Evolutionary conservation across 2,329 filamentous ascomycete genomes (phyloP), one percentile per base, ranked within the genome.

Genomic region (Monilinia fructigena): DNA sequence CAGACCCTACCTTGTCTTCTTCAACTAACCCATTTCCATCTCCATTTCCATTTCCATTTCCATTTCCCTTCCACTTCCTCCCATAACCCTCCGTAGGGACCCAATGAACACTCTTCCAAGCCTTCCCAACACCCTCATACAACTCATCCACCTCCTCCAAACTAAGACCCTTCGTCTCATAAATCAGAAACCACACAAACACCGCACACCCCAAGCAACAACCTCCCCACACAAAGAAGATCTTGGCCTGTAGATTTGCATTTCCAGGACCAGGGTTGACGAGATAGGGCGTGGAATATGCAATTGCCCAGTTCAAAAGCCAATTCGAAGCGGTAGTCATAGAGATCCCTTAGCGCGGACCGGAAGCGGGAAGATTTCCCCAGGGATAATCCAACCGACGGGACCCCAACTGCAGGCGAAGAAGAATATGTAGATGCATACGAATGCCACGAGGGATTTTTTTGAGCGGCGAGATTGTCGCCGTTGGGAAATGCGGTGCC

Each of bases 291-390:
- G 86, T 89, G 77, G 91, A 89, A 76, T 91, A 83, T 63, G 85
- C 82, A 70, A 86, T 85, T 74, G 82, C 82, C 78, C 87, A 92
- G 81, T 92, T 94, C 83, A 91, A 93, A 68, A 94, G 84, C 91
- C 92, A 96, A 85, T 96, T 96, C 75, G 88, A 91, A 65, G 92
- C 90, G 4, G 92, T 96, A 50, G 91, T 93, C 50, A 96, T 83
- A 73, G 86, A 91, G 67, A 96, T 91, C 80, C 92, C 70, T 65
- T 65, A 1, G 64, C 58, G 28, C 78, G 90, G 85, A 83, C 88
- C 89, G 35, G 88, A 86, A 96, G 85, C 66, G 92, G 91, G 85
- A 90, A 96, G 78, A 94, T 89, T 82, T 96, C 92, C 76, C 92
- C 92, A 74, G 95, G 93, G 73, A 96, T 85, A 64, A 89, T 86